A percentile compares a stretch with the other conserved stretches of the same genome.
Conservation (phyloP, 441 rosid species). For the Hypseocharis bilobata region DNA sequence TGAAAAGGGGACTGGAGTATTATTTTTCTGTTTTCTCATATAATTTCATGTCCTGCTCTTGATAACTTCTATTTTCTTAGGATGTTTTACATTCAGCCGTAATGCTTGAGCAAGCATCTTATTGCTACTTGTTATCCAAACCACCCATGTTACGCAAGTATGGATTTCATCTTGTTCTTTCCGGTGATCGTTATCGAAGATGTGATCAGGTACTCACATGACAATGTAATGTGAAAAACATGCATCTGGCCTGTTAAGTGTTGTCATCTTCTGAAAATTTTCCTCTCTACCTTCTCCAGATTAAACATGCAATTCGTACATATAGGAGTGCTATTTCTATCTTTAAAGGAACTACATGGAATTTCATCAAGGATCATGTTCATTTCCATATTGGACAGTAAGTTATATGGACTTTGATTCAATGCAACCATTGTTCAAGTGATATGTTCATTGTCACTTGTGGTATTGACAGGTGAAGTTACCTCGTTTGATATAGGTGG, state of each 20-base stretch:
- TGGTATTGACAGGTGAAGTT: constrained; percentile 18
- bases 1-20: constrained; percentile 9
- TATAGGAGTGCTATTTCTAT: constrained; percentile 81
- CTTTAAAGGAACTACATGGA: constrained; percentile 78
- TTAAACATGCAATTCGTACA: constrained; percentile 92
- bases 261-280: constrained; percentile 20
- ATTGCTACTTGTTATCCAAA: constrained; percentile 78
- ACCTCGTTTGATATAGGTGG: constrained; percentile 49
- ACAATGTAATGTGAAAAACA: constrained; percentile 13
- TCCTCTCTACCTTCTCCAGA: constrained; percentile 36
- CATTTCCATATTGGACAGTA: constrained; percentile 95
- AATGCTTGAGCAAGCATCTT: constrained; percentile 98
- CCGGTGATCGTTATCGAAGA: constrained; percentile 86
- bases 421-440: constrained; percentile 19
- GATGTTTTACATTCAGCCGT: constrained; percentile 89
- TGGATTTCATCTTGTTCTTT: constrained; percentile 96
- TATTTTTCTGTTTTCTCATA: too few species aligned
- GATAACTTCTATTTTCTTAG: constrained; percentile 35
- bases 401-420: constrained; percentile 28
- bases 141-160: constrained; percentile 92
- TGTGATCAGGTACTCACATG: constrained; percentile 76
- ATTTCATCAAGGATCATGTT: constrained; percentile 88
- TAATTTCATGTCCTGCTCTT: constrained; percentile 20
- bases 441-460: constrained; percentile 1
- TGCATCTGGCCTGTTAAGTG: constrained; percentile 16